Base-by-base conservation (phyloP, 2,329 filamentous ascomycete genomes). In the Fusarium sp. region DNA sequence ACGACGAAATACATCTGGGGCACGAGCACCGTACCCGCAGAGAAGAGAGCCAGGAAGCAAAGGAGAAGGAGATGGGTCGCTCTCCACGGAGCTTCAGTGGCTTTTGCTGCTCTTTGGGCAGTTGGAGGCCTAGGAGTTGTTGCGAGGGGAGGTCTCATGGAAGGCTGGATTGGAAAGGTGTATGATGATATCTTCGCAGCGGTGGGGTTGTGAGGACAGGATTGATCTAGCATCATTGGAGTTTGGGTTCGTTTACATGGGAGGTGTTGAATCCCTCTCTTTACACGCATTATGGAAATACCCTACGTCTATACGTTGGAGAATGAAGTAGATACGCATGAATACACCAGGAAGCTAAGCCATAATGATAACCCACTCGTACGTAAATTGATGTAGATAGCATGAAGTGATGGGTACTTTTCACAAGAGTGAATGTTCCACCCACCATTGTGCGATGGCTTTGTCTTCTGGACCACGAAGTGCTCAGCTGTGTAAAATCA, bases 71-170 rank as follows among this genome's bases (percentile, higher is more conserved):
- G 89, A 77, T 93, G 93, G 90, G 90, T 93, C 84, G 82, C 86
- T 5, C 87, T 98, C 63, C 94, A 97, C 79, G 91, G 87, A 0
- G 81, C 91, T 60, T 88, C 89, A 2, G 85, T 87, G 0, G 82
- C 87, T 0, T 81, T 92, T 6, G 87, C 90, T 13, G 87, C 84
- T 1, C 63, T 95, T n/a, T 98, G 95, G 95, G 90, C 95, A 58
- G 91, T 91, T 0, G 95, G 95, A 8, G 92, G 93, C 0, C 81
- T 98, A 39, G 94, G 93, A 0, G 86, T 98, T 22, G 90, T 98
- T 14, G 94, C 92, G 6, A 87, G 89, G 70, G 93, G 89, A 4
- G 95, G 94, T 0, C 82, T 85, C 69, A 91, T 90, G 3, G 85
- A 88, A 8, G 94, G 94, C 0, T 98, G 95, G 94, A 87, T 97